These are phyloP conservation scores for Penicillium paxilli DNA, from an alignment of 495 filamentous ascomycete genomes.

Conservation along the genomic window DNA sequence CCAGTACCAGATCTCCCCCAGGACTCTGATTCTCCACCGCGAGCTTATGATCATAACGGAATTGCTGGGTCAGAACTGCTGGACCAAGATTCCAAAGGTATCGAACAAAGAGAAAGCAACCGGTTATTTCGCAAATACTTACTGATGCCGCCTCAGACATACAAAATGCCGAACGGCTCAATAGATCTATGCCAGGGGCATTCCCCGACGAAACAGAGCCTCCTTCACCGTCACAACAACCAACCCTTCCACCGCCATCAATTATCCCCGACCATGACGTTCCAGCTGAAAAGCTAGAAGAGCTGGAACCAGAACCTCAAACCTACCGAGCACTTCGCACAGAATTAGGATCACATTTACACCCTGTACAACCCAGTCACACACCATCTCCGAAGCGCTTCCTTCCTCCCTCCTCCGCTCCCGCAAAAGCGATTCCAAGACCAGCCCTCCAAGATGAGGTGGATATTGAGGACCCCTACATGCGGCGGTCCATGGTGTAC, in stretches of 20 bases:
- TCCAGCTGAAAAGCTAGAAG: neutral
- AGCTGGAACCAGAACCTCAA: neutral
- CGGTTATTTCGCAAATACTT: neutral
- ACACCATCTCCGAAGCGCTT: slow-evolving; percentile 6
- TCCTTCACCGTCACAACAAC: too few relatives aligned
- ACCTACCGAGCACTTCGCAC: slow-evolving; percentile 13
- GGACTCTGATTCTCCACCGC: neutral
- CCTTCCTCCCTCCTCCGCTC: slow-evolving; percentile 1
- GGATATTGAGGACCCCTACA: slow-evolving; percentile 27
- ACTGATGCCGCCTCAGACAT: slow-evolving; percentile 12
- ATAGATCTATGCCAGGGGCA: neutral
- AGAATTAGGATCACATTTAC: slow-evolving; percentile 22
- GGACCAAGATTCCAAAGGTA: slow-evolving; percentile 5
- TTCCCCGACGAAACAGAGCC: too few relatives aligned
- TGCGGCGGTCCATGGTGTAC: slow-evolving; percentile 8
- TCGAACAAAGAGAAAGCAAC: neutral
- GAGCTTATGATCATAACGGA: neutral
- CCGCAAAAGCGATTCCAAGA: slow-evolving; percentile 1
- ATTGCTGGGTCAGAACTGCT: neutral
- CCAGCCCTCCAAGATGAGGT: slow-evolving; percentile 11
- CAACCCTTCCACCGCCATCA: too few relatives aligned
- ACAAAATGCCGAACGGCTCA: neutral
- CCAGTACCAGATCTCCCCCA: neutral
- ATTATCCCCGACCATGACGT: neutral
- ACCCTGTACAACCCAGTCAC: slow-evolving; percentile 11